A percentile compares a stretch with the other conserved stretches of the same genome.
Conservation (phyloP, 2,329 filamentous ascomycete species). For the Trichoderma hamatum region DNA sequence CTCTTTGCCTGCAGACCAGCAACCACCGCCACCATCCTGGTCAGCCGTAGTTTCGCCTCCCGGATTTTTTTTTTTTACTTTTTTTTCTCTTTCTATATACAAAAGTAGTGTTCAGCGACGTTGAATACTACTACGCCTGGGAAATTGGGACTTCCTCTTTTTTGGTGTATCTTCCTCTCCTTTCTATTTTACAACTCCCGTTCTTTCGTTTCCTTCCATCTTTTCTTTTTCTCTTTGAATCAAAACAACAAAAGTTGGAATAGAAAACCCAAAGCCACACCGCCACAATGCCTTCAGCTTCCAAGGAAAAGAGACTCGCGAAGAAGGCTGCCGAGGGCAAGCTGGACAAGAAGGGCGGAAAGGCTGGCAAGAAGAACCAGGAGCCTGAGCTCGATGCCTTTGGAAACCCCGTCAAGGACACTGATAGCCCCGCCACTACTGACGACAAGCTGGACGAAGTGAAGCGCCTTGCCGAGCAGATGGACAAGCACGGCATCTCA, state of each 20-base stretch:
- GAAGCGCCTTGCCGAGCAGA: slow-evolving; percentile 85
- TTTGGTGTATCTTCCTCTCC: slow-evolving; percentile 27
- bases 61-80: slow-evolving; percentile 26
- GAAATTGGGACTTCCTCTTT: slow-evolving; percentile 27
- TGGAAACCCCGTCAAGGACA: slow-evolving; percentile 56
- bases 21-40: slow-evolving; percentile 8
- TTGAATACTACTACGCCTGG: slow-evolving; percentile 22
- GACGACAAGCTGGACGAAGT: slow-evolving; percentile 77
- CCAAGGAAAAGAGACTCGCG: slow-evolving; percentile 72
- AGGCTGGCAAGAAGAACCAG: slow-evolving; percentile 71
- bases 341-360: slow-evolving; percentile 73
- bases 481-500: slow-evolving; percentile 94
- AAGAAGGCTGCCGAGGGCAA: slow-evolving; percentile 74
- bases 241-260: not conserved
- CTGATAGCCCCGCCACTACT: slow-evolving; percentile 69
- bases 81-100: slow-evolving; percentile 23
- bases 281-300: slow-evolving; percentile 66
- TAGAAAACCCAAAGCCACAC: slow-evolving; percentile 27
- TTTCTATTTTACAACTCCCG: not conserved
- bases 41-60: slow-evolving; percentile 4
- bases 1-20: slow-evolving; percentile 4
- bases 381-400: slow-evolving; percentile 67
- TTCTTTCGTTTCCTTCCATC: slow-evolving; percentile 11
- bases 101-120: slow-evolving; percentile 24
- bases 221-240: not conserved